phyloP scores from a whole-genome alignment of 257 asterid genomes.

The Solanum habrochaites region DNA sequence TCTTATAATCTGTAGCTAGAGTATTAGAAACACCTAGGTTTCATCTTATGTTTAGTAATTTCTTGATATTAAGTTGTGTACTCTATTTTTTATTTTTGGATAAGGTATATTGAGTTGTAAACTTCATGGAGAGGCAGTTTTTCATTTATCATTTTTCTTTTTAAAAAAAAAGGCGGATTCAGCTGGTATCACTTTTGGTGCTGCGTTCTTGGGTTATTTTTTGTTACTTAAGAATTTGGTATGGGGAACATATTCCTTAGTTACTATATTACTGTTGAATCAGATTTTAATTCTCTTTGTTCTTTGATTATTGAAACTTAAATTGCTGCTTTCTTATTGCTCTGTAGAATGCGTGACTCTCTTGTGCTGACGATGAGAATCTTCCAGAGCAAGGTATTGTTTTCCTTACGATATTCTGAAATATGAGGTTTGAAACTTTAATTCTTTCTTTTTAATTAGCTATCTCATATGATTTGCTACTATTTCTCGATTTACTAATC shows the following conservation, averaged over 20 bases:
- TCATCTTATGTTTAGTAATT: not conserved
- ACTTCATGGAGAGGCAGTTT: not conserved
- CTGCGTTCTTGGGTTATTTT: not conserved
- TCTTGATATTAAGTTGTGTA: not conserved
- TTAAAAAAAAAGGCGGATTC: not conserved
- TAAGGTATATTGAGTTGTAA: not conserved
- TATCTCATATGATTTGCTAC: not conserved
- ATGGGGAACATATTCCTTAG: not conserved
- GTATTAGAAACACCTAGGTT: not conserved
- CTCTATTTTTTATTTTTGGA: not conserved
- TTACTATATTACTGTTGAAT: not conserved
- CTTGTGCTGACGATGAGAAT: constrained; percentile 80
- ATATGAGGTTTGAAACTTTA: not conserved
- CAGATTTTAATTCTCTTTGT: not conserved
- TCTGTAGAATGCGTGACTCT: constrained; percentile 70
- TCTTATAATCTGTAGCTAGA: not conserved
- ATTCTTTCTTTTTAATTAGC: not conserved
- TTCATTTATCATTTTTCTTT: not conserved
- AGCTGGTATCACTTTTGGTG: not conserved
- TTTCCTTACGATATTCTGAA: not conserved
- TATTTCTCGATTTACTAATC: not conserved
- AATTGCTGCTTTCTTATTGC: constrained; percentile 5
- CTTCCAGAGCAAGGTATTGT: constrained; percentile 80
- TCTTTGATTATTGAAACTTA: not conserved
- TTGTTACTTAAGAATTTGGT: not conserved